Evolutionary conservation across 306 rosid species (phyloP).

Genomic region (Notholithocarpus densiflorus): DNA sequence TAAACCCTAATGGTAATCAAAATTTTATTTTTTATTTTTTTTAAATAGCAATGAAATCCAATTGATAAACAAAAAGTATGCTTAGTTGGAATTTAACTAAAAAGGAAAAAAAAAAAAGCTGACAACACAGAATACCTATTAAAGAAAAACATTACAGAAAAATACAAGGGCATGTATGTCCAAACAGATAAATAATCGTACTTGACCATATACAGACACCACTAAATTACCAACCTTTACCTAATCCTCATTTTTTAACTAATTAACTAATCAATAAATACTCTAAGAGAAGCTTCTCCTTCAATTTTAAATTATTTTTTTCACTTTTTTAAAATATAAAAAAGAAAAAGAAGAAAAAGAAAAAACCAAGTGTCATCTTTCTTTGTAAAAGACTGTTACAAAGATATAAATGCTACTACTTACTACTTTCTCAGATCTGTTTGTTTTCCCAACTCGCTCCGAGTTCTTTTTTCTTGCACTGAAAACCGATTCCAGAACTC

Average conservation of each 20-base stretch:
- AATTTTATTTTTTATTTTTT: too few species aligned
- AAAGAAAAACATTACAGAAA: not conserved
- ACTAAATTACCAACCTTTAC: slow-evolving; percentile 6
- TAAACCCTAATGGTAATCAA: too few species aligned
- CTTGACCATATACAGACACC: slow-evolving; percentile 1
- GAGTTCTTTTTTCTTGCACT: not conserved
- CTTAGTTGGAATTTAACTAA: too few species aligned
- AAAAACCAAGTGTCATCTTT: slow-evolving; percentile 33
- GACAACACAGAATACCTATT: not conserved
- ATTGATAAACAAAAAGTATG: too few species aligned
- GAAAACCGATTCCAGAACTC: not conserved
- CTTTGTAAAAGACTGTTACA: slow-evolving; percentile 20
- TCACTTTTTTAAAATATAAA: not conserved
- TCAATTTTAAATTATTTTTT: slow-evolving; percentile 4
- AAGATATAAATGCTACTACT: slow-evolving; percentile 14
- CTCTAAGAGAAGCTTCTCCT: slow-evolving; percentile 44
- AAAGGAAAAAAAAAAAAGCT: not conserved
- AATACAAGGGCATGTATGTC: slow-evolving; percentile 21
- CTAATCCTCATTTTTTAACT: slow-evolving; percentile 15
- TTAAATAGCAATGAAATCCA: too few species aligned
- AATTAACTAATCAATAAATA: not conserved
- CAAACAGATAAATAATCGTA: not conserved
- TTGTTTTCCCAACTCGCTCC: not conserved
- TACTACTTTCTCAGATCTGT: slow-evolving; percentile 32
- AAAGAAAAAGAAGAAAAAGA: not conserved